Evolutionary conservation across 257 asterid genomes (phyloP).

Genomic region (Plectranthus barbatus): DNA sequence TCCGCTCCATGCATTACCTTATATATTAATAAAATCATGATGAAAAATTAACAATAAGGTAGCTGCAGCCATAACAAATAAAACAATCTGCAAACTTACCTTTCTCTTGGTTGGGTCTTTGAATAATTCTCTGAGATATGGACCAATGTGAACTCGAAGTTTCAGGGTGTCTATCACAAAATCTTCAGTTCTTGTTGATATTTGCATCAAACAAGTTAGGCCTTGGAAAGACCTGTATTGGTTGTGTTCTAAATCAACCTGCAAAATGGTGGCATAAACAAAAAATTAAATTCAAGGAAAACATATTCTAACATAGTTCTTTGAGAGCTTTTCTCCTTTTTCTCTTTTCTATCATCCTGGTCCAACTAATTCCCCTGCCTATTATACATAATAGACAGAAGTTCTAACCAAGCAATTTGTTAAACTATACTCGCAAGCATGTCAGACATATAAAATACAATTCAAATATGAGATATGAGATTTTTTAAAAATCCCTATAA

Average conservation of each 20-base stretch:
- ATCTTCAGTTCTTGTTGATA: conserved; percentile 93
- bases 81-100: conserved; percentile 30
- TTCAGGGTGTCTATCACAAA: conserved; percentile 87
- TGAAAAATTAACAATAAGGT: not conserved
- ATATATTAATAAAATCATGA: conserved; percentile 15
- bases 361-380: not conserved
- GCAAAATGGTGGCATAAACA: conserved; percentile 17
- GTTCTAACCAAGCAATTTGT: not conserved
- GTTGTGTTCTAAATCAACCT: conserved; percentile 99
- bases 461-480: no score
- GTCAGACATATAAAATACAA: not conserved
- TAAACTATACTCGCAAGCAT: not conserved
- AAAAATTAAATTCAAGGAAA: not conserved
- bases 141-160: conserved; percentile 87
- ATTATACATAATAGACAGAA: not conserved
- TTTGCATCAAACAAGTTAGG: conserved; percentile 94
- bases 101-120: conserved; percentile 87
- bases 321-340: not conserved
- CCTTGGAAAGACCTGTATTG: conserved; percentile 98
- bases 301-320: not conserved
- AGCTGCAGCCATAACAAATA: not conserved
- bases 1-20: conserved; percentile 99
- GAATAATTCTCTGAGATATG: conserved; percentile 78
- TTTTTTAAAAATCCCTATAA: no score
- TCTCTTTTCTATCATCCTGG: not conserved